Evolutionary conservation across 768 basidiomycete genomes (phyloP), one percentile per base, ranked within the genome.

Genomic region (Suillus discolor): DNA sequence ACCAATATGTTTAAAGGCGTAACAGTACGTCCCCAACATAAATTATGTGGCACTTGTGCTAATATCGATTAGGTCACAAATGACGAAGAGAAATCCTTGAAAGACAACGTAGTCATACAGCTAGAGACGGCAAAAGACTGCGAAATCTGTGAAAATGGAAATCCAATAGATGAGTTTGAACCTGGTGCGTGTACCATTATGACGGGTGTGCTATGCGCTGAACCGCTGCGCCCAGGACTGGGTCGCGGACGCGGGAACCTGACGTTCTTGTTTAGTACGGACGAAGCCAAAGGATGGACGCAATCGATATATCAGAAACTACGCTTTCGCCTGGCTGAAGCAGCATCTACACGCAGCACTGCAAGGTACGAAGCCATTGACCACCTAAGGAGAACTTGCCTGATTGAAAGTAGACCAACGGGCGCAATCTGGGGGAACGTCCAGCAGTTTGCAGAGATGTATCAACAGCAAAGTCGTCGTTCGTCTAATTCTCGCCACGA

Each of bases 261-360:
- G 18, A 63, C 71, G 11, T 70, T 77, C 42, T 66, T 62, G 36
- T 70, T 78, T 62, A 70, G 75, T 15, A 72, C 70, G 42, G 18
- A 47, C 31, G 65, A 67, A 31, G 39, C 68, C 23, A 65, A 64
- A 11, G 68, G 65, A 38, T 76, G 74, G 63, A 25, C 55, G n/a
- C 0, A 0, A 5, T 74, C 76, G 18, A 12, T 0, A 11, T 77
- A 78, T 42, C 75, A 76, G 41, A 60, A 0, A 6, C 68, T 77
- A 41, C 65, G 65, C 57, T 51, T 38, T 13, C 59, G 45, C n/a
- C 62, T 74, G 39, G 67, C 28, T 62, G 70, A 65, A 18, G 41
- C 51, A 42, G 13, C 1, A 0, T 34, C 0, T 0, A 16, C 2
- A 59, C 12, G 12, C 16, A 12, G 70, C 42, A 57, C 6, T 25